These are phyloP conservation scores for Hypoxylon sp. DNA, from an alignment of 2,329 filamentous ascomycete species.

Conservation along the genomic window DNA sequence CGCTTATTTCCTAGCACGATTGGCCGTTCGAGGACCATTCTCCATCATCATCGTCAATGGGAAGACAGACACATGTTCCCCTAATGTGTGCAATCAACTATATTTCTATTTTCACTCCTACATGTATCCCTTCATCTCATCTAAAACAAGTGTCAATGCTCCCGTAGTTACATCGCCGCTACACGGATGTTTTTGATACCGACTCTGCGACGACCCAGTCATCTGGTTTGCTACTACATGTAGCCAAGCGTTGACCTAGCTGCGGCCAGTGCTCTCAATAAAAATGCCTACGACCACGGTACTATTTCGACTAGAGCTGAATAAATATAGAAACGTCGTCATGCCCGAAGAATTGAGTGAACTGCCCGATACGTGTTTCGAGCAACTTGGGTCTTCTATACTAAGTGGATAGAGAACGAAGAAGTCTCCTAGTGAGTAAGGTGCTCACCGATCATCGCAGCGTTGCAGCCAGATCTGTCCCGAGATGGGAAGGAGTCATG, in stretches of 20 bases:
- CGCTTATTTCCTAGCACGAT: not conserved
- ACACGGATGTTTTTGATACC: slow-evolving; percentile 11
- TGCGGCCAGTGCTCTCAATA: slow-evolving; percentile 9
- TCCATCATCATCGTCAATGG: slow-evolving; percentile 7
- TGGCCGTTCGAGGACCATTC: not conserved
- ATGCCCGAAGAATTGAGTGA: slow-evolving; percentile 10
- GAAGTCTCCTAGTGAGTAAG: slow-evolving; percentile 25
- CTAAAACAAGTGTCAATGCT: not conserved
- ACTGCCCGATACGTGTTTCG: slow-evolving; percentile 24
- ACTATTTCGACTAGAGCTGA: slow-evolving; percentile 6
- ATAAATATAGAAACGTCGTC: slow-evolving; percentile 18
- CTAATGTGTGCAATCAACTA: not conserved
- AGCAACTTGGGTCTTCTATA: slow-evolving; percentile 26
- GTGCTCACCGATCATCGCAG: slow-evolving; percentile 20
- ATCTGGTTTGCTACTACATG: slow-evolving; percentile 14
- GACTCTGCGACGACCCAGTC: not conserved
- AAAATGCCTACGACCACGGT: not conserved
- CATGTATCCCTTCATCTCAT: slow-evolving; percentile 17
- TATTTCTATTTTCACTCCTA: slow-evolving; percentile 33
- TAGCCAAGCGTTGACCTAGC: slow-evolving; percentile 24
- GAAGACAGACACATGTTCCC: slow-evolving; percentile 17
- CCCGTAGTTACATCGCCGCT: not conserved
- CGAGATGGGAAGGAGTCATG: slow-evolving; percentile 26
- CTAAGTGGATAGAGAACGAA: slow-evolving; percentile 13
- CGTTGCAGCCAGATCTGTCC: slow-evolving; percentile 21